Conservation (phyloP, 176 grass and related monocot genomes). For the Luzula sylvatica region DNA sequence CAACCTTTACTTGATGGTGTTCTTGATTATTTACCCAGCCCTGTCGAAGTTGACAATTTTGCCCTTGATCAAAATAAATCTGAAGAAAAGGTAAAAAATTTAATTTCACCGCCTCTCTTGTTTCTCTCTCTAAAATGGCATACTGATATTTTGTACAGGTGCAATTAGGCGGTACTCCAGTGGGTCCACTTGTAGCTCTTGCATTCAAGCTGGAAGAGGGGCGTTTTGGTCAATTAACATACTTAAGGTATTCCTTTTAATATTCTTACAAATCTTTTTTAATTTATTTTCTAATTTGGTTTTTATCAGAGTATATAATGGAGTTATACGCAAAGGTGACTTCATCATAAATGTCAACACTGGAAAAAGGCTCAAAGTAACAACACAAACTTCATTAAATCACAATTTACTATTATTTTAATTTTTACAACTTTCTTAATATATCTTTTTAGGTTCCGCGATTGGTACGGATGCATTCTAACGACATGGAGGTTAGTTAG, state of each 20-base stretch:
- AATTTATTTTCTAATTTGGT: constrained; percentile 13
- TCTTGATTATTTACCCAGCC: constrained; percentile 79
- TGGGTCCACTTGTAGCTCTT: constrained; percentile 73
- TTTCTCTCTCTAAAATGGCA: not conserved
- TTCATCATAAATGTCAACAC: constrained; percentile 96
- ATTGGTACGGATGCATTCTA: constrained; percentile 92
- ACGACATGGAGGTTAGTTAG: constrained; percentile 89
- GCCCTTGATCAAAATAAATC: constrained; percentile 94
- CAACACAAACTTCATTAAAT: too few species aligned
- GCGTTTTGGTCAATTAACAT: constrained; percentile 96
- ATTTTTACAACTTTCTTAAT: not conserved
- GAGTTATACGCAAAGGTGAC: constrained; percentile 82
- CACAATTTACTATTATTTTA: not conserved
- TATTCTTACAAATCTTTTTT: not conserved
- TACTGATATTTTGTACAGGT: constrained; percentile 54
- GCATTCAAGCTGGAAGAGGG: constrained; percentile 98
- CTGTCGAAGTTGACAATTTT: constrained; percentile 72
- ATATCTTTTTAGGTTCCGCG: constrained; percentile 66
- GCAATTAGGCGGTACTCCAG: constrained; percentile 57
- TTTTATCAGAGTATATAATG: constrained; percentile 82
- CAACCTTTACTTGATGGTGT: constrained; percentile 93
- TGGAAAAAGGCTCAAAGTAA: constrained; percentile 95
- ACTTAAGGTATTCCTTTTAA: constrained; percentile 51
- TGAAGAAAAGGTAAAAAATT: constrained; percentile 74
- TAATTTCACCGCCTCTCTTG: not conserved